These are phyloP conservation scores for Geotrichum phurueaensis DNA, from an alignment of 1,139 yeast genomes.

Conservation along the genomic window DNA sequence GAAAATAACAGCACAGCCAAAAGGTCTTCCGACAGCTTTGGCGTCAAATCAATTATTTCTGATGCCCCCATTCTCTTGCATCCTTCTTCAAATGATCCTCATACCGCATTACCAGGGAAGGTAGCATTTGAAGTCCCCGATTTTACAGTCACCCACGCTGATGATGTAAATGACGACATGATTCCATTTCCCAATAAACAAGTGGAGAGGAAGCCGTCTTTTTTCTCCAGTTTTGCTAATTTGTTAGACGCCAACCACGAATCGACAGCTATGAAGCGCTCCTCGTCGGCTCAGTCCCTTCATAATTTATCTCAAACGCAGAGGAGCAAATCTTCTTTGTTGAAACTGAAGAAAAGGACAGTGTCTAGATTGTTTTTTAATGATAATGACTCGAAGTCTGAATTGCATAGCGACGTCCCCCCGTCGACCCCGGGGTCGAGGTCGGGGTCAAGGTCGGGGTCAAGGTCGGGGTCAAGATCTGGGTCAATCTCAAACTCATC, in stretches of 20 bases:
- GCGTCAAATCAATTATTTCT: not conserved
- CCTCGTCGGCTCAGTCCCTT: slow-evolving; percentile 10
- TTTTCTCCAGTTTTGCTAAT: slow-evolving; percentile 9
- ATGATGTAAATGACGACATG: not conserved
- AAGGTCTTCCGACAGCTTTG: slow-evolving; percentile 1
- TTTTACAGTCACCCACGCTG: slow-evolving; percentile 9
- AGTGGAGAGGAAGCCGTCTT: slow-evolving; percentile 6
- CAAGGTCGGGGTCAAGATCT: slow-evolving; percentile 1
- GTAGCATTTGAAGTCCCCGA: slow-evolving; percentile 7
- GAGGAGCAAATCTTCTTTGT: slow-evolving; percentile 18
- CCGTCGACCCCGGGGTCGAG: no score
- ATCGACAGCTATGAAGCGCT: slow-evolving; percentile 1
- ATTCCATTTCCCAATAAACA: not conserved
- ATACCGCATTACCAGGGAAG: slow-evolving; percentile 5
- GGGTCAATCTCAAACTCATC: slow-evolving; percentile 1
- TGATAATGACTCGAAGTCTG: slow-evolving; percentile 8
- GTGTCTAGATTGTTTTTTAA: slow-evolving; percentile 21
- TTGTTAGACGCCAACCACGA: slow-evolving; percentile 11
- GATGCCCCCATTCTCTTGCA: not conserved
- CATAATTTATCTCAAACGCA: not conserved
- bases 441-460: not conserved
- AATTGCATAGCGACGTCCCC: not conserved
- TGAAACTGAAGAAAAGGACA: slow-evolving; percentile 20
- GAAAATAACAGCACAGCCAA: slow-evolving; percentile 1
- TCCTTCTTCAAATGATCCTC: slow-evolving; percentile 7